Percentiles rank a stretch among this genome's conserved stretches.
phyloP scores from a whole-genome alignment of 2,329 filamentous ascomycete species.

The Pseudocercospora vitis region DNA sequence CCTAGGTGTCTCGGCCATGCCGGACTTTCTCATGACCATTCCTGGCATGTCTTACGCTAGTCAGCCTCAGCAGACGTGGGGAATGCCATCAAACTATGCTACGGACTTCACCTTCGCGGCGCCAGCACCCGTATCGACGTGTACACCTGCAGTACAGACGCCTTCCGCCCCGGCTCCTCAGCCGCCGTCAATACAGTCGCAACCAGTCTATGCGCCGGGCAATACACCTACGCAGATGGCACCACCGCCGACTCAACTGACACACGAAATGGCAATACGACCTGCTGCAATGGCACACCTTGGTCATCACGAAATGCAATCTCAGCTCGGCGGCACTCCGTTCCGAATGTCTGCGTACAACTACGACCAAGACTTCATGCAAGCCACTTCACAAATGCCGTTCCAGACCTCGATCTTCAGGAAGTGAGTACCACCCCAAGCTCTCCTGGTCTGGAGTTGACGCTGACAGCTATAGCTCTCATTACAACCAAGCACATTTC shows the following conservation, averaged over 20 bases:
- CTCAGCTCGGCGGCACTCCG: constrained; percentile 39
- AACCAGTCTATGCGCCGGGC: constrained; percentile 30
- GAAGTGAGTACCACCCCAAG: constrained; percentile 32
- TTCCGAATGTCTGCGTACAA: constrained; percentile 51
- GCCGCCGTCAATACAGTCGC: constrained; percentile 31
- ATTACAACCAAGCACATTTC: constrained; percentile 55
- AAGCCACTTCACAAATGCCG: constrained; percentile 42
- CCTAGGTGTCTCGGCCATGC: constrained; percentile 29
- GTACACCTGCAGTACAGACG: constrained; percentile 28
- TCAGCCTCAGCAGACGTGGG: constrained; percentile 18
- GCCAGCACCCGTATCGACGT: constrained; percentile 29
- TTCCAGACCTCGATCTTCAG: constrained; percentile 53
- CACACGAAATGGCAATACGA: constrained; percentile 35
- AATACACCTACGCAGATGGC: constrained; percentile 32
- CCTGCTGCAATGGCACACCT: constrained; percentile 28
- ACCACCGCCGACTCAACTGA: constrained; percentile 33
- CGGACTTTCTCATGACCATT: constrained; percentile 46
- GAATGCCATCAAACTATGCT: constrained; percentile 25
- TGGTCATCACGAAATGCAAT: constrained; percentile 26
- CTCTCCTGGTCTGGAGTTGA: not conserved
- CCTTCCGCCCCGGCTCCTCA: constrained; percentile 31
- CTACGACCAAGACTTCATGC: constrained; percentile 44
- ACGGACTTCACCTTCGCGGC: constrained; percentile 33
- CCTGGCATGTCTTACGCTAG: constrained; percentile 47
- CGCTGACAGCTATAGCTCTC: constrained; percentile 43